A percentile compares a stretch with the other conserved stretches of the same genome.
Evolutionary conservation across 768 basidiomycete species (phyloP).

Genomic region (Tricholomella constricta): DNA sequence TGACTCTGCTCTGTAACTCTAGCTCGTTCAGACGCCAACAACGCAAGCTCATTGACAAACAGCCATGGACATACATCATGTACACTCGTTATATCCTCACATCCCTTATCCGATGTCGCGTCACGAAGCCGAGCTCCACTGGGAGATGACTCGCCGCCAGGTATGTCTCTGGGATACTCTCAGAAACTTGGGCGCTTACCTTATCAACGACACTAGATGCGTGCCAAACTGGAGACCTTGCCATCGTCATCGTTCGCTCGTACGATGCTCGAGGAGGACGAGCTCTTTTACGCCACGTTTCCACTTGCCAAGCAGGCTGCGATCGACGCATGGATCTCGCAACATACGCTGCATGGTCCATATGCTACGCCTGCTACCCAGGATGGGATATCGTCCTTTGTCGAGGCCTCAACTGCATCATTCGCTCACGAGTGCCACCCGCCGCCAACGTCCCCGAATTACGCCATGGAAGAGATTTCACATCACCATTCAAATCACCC

Average conservation of each 20-base stretch:
- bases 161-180: neutral
- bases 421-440: neutral
- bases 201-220: neutral
- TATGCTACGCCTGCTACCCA: neutral
- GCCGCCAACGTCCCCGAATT: neutral
- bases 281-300: conserved; percentile 20
- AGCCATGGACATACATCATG: neutral
- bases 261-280: conserved; percentile 20
- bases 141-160: conserved; percentile 12
- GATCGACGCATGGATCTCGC: conserved; percentile 13
- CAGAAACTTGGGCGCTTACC: neutral
- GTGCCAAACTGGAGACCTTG: neutral
- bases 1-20: too few species aligned
- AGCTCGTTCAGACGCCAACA: neutral
- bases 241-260: conserved; percentile 15
- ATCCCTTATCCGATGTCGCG: conserved; percentile 1
- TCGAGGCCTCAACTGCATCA: neutral
- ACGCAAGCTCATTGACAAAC: neutral
- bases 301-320: conserved; percentile 16
- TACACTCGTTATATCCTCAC: neutral
- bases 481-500: neutral
- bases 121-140: conserved; percentile 13
- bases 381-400: neutral
- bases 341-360: neutral
- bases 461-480: neutral